Evolutionary conservation across 1,284 basidiomycete genomes (phyloP).

Genomic region (Ceratorhiza oryzae-sativae): DNA sequence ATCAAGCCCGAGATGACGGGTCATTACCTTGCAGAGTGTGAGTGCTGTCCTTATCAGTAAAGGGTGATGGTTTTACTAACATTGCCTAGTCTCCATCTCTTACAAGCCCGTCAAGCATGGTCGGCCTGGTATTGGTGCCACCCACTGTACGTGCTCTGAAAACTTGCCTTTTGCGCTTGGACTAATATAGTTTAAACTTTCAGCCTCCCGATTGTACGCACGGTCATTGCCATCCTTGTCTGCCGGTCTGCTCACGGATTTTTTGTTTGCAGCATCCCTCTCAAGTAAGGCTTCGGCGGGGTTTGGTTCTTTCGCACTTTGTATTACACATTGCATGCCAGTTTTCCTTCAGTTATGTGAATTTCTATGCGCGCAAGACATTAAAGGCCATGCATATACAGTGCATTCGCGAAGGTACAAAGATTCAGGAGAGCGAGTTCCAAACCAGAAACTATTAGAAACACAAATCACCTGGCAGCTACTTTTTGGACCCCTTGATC

Average conservation of each 20-base stretch:
- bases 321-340: conserved; percentile 34
- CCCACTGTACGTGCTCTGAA: conserved; percentile 61
- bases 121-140: conserved; percentile 98
- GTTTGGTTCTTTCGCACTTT: conserved; percentile 32
- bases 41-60: conserved; percentile 46
- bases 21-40: conserved; percentile 95
- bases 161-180: conserved; percentile 50
- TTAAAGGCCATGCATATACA: conserved; percentile 9
- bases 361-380: conserved; percentile 21
- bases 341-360: conserved; percentile 31
- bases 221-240: conserved; percentile 7
- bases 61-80: not conserved
- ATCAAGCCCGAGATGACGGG: conserved; percentile 99
- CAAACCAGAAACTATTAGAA: not conserved
- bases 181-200: conserved; percentile 26
- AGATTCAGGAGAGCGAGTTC: not conserved
- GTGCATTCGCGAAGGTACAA: not conserved
- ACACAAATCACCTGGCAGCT: not conserved
- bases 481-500: conserved; percentile 36
- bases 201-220: conserved; percentile 74
- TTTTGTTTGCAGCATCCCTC: conserved; percentile 65
- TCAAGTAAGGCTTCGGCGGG: conserved; percentile 63
- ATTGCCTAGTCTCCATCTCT: conserved; percentile 39
- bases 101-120: conserved; percentile 96
- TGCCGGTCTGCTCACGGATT: conserved; percentile 39